phyloP scores from a whole-genome alignment of 1,284 basidiomycete genomes.

The Hortiboletus rubellus region DNA sequence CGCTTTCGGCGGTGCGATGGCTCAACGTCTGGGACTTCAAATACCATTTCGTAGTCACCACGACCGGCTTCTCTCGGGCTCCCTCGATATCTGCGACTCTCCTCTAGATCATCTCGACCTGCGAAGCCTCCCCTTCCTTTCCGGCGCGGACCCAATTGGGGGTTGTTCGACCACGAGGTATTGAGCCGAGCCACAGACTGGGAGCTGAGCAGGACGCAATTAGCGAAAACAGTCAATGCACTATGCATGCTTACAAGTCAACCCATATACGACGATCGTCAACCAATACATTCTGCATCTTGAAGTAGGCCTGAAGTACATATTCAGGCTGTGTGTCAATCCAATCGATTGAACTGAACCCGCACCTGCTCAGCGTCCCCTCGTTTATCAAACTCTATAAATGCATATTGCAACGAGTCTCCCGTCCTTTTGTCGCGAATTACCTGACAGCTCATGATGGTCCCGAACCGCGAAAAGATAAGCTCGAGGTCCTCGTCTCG shows the following conservation, averaged over 20 bases:
- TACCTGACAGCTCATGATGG: conserved; percentile 96
- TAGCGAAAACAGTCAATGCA: conserved; percentile 10
- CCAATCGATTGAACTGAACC: background rate
- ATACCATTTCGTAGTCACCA: conserved; percentile 69
- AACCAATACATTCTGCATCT: conserved; percentile 99
- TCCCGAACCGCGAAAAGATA: conserved; percentile 95
- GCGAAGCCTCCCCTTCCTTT: conserved; percentile 52
- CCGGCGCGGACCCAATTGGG: conserved; percentile 51
- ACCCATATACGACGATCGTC: conserved; percentile 99
- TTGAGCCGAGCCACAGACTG: conserved; percentile 87
- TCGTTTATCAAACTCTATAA: conserved; percentile 95
- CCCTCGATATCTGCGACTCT: conserved; percentile 63
- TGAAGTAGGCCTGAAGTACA: conserved; percentile 83
- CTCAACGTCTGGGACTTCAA: conserved; percentile 53
- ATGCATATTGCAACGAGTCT: conserved; percentile 96
- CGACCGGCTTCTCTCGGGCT: conserved; percentile 35
- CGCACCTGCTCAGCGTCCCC: conserved; percentile 90
- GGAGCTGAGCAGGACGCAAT: conserved; percentile 51
- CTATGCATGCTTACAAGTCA: conserved; percentile 65
- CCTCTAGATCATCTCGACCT: conserved; percentile 71
- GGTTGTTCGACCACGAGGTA: conserved; percentile 72
- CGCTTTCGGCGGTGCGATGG: conserved; percentile 22
- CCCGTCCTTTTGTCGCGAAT: conserved; percentile 95
- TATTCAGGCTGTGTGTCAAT: conserved; percentile 5
- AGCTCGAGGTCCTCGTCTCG: conserved; percentile 95